Evolutionary conservation across 345 rosid genomes (phyloP), one percentile per base, ranked within the genome.

Genomic region (Erodium maritimum): DNA sequence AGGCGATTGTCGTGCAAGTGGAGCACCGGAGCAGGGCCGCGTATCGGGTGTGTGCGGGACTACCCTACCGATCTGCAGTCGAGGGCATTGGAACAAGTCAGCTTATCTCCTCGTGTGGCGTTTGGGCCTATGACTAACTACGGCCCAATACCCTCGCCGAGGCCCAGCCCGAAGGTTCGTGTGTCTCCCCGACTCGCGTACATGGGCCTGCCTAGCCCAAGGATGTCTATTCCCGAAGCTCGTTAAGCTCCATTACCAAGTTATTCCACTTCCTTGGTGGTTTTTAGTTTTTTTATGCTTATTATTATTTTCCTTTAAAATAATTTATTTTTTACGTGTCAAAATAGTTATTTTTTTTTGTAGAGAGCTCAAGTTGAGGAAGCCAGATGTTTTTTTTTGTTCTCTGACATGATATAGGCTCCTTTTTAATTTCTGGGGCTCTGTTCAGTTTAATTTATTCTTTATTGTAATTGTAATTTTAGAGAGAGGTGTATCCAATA

Each of bases 41-140:
- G 98, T 5, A 91, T 91, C 37, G 87, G 96, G 52, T 84, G 93
- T 57, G 93, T 91, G 23, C 80, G 89, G 20, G 89, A 91, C 80
- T 91, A 91, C 70, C 98, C 98, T 0, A 21, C 64, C 10, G 73
- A 74, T 16, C 73, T 91, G 4, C 96, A 80, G 56, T 77, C 80
- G 17, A 79, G 74, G 21, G 98, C 96, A 16, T 72, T 91, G 66
- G 96, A 91, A 54, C 90, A 82, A 51, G 96, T 88, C 61, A 82
- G 81, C 65, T 73, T 91, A 9, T 91, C 98, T 3, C 98, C 98
- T 1, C 74, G 90, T 18, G 67, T 81, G 19, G 63, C 62, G 12
- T 74, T 67, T 21, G 79, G 80, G n/a, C 45, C 67, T 1, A 5
- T 60, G 0, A 13, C 54, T 5, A 69, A 63, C 4, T 77, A 70